These are phyloP conservation scores for Hypoxylon sp. DNA, from an alignment of 2,329 filamentous ascomycete species.

Conservation along the genomic window DNA sequence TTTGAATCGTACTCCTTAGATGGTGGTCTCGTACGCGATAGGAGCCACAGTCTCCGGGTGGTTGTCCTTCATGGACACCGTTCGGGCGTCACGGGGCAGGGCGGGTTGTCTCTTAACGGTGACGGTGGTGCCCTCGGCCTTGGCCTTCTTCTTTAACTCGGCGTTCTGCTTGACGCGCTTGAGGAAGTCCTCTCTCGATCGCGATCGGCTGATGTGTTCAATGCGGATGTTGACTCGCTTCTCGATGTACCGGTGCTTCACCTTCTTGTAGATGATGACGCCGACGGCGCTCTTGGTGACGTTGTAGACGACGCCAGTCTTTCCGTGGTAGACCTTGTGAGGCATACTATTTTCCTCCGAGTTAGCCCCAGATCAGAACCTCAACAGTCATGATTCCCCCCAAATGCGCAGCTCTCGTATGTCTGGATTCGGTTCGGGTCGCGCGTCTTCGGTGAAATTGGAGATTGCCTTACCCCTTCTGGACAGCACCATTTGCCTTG, in stretches of 20 bases:
- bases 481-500: constrained; percentile 97
- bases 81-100: constrained; percentile 84
- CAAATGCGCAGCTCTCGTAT: constrained; percentile 31
- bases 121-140: constrained; percentile 87
- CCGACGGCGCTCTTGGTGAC: constrained; percentile 98
- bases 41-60: constrained; percentile 92
- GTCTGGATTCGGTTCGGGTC: constrained; percentile 31
- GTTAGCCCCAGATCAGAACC: constrained; percentile 53
- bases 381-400: constrained; percentile 2
- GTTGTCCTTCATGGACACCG: constrained; percentile 84
- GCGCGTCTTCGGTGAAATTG: constrained; percentile 41
- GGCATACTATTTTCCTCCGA: constrained; percentile 45
- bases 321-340: constrained; percentile 73
- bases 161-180: constrained; percentile 97
- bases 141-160: constrained; percentile 91
- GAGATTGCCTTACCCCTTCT: constrained; percentile 85
- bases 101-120: constrained; percentile 93
- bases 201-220: constrained; percentile 95
- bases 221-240: constrained; percentile 99
- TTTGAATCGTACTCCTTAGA: constrained; percentile 68
- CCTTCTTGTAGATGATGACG: constrained; percentile 99
- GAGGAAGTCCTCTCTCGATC: constrained; percentile 97
- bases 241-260: constrained; percentile 99
- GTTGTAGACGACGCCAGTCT: constrained; percentile 99
- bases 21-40: constrained; percentile 97